These are phyloP conservation scores for Diphasiastrum complanatum DNA, from an alignment of 83 land plant species.

Conservation along the genomic window DNA sequence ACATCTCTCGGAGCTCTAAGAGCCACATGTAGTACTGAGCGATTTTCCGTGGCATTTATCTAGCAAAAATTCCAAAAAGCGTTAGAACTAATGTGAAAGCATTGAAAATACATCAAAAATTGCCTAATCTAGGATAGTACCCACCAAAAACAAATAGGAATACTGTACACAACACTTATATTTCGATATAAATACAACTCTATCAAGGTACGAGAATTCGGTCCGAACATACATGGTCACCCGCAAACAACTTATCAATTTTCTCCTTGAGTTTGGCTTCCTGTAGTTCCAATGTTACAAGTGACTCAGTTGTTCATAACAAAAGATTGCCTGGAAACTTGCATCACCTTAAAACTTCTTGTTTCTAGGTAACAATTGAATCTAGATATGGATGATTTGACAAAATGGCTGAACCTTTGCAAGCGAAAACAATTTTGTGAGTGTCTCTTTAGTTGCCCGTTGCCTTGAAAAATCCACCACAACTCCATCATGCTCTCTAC, in stretches of 20 bases:
- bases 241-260: constrained; percentile 70
- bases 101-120: background rate
- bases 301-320: no score
- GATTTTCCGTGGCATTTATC: constrained; percentile 84
- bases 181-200: no score
- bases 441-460: constrained; percentile 48
- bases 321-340: no score
- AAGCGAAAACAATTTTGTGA: constrained; percentile 54
- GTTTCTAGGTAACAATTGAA: no score
- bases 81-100: background rate
- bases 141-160: background rate
- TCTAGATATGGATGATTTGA: no score
- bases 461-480: constrained; percentile 81
- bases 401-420: no score
- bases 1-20: constrained; percentile 74
- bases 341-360: no score
- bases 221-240: constrained; percentile 60
- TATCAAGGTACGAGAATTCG: background rate
- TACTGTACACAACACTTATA: no score
- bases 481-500: constrained; percentile 72
- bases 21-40: constrained; percentile 90
- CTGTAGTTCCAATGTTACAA: no score
- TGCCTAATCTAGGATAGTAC: background rate
- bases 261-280: constrained; percentile 68
- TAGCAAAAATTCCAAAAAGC: constrained; percentile 6